Base-by-base conservation (phyloP, 306 rosid genomes). In the Vigna hirtella region DNA sequence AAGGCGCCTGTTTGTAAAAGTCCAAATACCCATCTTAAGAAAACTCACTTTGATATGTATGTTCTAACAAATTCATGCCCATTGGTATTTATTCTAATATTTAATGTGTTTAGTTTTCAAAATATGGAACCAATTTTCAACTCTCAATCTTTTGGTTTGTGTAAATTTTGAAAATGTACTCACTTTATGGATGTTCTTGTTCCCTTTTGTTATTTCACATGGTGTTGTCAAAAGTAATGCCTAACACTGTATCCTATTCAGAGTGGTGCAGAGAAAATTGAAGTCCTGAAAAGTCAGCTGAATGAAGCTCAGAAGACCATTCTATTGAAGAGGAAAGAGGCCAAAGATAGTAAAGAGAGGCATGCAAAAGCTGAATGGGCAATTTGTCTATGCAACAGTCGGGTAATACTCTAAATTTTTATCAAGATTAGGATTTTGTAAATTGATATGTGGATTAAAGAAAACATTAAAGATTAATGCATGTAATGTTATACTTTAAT, bases 291-390 rank as follows among this genome's bases (percentile, higher is more conserved):
- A 72, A 79, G 15, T 28, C 90, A 77, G 70, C 61, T 85, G 20
- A 71, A 77, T 0, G 97, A 88, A 86, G 86, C 87, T 59, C 86
- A 16, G 22, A 71, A 78, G 76, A 85, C 15, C 15, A 75, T 85
- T 38, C 83, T 84, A 69, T 24, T 81, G 85, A 89, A 81, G 75
- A 89, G 58, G 63, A 79, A 88, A 75, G 94, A 94, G 77, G 84
- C 85, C 4, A 83, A 85, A 78, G 90, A 83, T 0, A 82, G 73
- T 55, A 26, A 55, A 49, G 89, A 86, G 15, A 87, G 85, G 69
- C 87, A 66, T 6, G 55, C 87, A 22, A 91, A 88, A 88, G 98
- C 98, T 10, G 86, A 89, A 83, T 84, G 96, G 89, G 87, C 89
- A 61, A 86, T 94, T 81, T 79, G 73, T 73, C 76, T 94, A 69